Conservation (phyloP, 2,329 filamentous ascomycete genomes). For the Claviceps cyperi region DNA sequence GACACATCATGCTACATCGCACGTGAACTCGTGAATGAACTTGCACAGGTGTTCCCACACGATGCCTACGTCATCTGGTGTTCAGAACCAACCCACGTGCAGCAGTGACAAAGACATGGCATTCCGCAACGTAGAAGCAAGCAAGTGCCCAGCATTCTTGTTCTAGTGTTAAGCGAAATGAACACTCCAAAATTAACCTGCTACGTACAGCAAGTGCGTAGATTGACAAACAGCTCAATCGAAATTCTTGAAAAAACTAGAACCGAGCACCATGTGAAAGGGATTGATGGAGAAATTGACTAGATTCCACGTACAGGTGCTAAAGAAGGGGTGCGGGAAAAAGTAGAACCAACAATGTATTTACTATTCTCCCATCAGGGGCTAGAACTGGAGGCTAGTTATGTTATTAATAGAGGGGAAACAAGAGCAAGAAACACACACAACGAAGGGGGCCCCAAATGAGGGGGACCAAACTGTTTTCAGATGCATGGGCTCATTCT, state of each 20-base stretch:
- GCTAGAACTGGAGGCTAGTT: conserved; percentile 4
- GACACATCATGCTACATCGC: too few species aligned
- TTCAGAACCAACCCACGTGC: too few species aligned
- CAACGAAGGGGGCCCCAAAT: neutral
- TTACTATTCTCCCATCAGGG: neutral
- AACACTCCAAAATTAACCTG: neutral
- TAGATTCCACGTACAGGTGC: too few species aligned
- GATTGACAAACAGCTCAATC: neutral
- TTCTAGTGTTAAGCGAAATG: too few species aligned
- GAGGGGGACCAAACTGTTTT: neutral
- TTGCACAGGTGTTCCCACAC: too few species aligned
- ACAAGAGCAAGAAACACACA: neutral
- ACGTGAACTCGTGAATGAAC: too few species aligned
- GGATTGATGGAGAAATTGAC: too few species aligned
- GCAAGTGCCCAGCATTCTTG: too few species aligned
- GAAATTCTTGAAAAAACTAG: neutral
- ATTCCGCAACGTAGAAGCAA: too few species aligned
- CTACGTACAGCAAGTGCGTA: neutral
- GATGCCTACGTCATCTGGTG: too few species aligned
- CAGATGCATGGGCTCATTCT: conserved; percentile 27
- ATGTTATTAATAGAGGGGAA: neutral
- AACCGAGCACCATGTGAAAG: neutral
- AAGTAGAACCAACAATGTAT: neutral
- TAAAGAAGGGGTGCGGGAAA: neutral
- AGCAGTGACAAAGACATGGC: too few species aligned